Evolutionary conservation across 179 eudicot species (phyloP), one percentile per base, ranked within the genome.

Genomic region (Patellifolia procumbens): DNA sequence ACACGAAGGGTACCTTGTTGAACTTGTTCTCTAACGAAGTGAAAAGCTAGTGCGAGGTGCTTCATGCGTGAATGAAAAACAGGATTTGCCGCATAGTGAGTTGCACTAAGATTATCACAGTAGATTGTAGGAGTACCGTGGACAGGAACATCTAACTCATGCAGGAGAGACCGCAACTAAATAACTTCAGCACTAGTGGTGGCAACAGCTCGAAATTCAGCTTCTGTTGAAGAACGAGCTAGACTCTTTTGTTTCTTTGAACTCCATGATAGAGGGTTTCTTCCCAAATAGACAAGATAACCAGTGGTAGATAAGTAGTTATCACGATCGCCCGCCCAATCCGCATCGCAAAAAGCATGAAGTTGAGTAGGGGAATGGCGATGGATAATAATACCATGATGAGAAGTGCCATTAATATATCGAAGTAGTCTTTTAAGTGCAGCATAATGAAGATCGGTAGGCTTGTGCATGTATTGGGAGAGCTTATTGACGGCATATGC

Each of bases 191-290:
- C 48, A 6, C 4, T n/a, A 0, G 65, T 34, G 11, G 43, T 1
- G 2, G 66, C 65, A 1, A 76, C 49, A 22, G 73, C 35, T 1
- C 19, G 63, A 37, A 63, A 75, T 75, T 75, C 64, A 1, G 49
- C 63, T 32, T 75, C 78, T 10, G 52, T 75, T 11, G 72, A 75
- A 0, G 78, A 75, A 5, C 49, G 48, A 0, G 51, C 71, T 0
- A 66, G 19, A 0, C 48, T 52, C 1, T n/a, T 34, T 34, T 75
- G 72, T 11, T 75, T 66, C 2, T 11, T 15, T 5, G 63, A 75
- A 7, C 32, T 19, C 42, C 42, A 37, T 4, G 42, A 37, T 7
- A 37, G 7, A 3, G 52, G 10, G 10, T 48, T 48, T 9, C 65
- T 51, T 0, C 66, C 73, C 24, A 76, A 66, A 37, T 52, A 67